phyloP scores from a whole-genome alignment of 2,329 filamentous ascomycete genomes.

The Aureobasidium vineae region DNA sequence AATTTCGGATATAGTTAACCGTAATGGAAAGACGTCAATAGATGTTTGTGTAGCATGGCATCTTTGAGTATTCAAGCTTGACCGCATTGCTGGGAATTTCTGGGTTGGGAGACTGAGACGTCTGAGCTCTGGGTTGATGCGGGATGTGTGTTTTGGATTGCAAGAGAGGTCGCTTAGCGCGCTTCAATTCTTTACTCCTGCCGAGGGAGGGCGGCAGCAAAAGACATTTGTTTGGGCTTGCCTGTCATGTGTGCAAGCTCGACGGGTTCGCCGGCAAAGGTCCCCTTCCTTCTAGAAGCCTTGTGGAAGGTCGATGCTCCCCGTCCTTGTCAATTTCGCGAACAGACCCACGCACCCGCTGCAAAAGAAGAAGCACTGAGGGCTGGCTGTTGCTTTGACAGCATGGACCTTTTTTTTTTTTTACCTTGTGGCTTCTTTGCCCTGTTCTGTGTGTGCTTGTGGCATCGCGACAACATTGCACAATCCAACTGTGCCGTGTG shows the following conservation, averaged over 20 bases:
- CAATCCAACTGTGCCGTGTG: not conserved
- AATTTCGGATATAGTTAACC: not conserved
- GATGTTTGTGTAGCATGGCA: not conserved
- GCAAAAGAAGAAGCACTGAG: not conserved
- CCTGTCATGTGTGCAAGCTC: conserved; percentile 8
- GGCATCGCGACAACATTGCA: conserved; percentile 18
- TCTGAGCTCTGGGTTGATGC: no score
- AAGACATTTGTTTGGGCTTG: conserved; percentile 5
- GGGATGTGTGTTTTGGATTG: conserved; percentile 10
- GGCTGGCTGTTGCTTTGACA: not conserved
- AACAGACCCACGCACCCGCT: conserved; percentile 2
- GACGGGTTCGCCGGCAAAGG: not conserved
- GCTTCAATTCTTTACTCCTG: not conserved
- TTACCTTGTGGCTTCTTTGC: conserved; percentile 2
- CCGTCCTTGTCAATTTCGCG: conserved; percentile 9
- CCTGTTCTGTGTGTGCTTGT: not conserved
- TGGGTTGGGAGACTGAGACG: not conserved
- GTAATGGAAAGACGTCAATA: not conserved
- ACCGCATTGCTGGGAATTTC: conserved; percentile 2
- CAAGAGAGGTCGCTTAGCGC: conserved; percentile 14
- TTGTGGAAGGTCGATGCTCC: conserved; percentile 10
- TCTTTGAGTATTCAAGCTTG: not conserved
- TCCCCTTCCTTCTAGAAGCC: conserved; percentile 12
- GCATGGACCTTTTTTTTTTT: not conserved
- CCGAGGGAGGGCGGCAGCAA: not conserved